Evolutionary conservation across 2,329 filamentous ascomycete genomes (phyloP).

Genomic region (Huntiella omanensis): DNA sequence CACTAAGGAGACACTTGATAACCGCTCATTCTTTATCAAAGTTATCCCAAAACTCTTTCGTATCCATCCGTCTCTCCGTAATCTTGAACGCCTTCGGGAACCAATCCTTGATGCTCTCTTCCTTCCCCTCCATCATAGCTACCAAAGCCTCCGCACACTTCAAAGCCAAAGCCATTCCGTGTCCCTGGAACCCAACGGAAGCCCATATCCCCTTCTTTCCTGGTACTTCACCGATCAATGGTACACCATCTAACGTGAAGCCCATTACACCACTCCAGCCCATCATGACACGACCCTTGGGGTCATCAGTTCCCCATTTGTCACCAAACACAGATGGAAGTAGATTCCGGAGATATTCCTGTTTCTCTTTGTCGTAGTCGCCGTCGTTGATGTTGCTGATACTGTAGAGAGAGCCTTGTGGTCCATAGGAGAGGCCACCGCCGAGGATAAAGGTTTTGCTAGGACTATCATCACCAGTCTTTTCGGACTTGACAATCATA

Average conservation of each 20-base stretch:
- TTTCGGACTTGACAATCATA: conserved; percentile 35
- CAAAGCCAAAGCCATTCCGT: conserved; percentile 47
- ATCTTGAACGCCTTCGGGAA: conserved; percentile 31
- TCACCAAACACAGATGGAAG: conserved; percentile 32
- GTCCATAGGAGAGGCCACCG: conserved; percentile 30
- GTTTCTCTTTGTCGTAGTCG: conserved; percentile 28
- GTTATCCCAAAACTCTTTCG: conserved; percentile 6
- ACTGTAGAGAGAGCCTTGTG: conserved; percentile 25
- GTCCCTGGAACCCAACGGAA: conserved; percentile 42
- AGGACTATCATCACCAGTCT: conserved; percentile 20
- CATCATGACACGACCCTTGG: conserved; percentile 22
- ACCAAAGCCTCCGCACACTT: conserved; percentile 38
- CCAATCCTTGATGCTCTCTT: conserved; percentile 21
- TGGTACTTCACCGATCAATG: conserved; percentile 31
- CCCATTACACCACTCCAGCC: conserved; percentile 41
- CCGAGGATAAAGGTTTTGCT: conserved; percentile 40
- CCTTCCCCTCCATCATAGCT: conserved; percentile 27
- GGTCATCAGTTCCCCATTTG: conserved; percentile 24
- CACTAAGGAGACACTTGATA: no score
- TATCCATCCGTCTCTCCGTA: conserved; percentile 7
- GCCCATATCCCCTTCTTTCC: conserved; percentile 31
- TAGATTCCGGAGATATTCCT: conserved; percentile 26
- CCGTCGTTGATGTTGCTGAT: conserved; percentile 39
- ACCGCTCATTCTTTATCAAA: not conserved
- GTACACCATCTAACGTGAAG: conserved; percentile 31